Percentiles rank a stretch among this genome's conserved stretches.
phyloP scores from a whole-genome alignment of 176 grass and related monocot species.

The Secale cereale region DNA sequence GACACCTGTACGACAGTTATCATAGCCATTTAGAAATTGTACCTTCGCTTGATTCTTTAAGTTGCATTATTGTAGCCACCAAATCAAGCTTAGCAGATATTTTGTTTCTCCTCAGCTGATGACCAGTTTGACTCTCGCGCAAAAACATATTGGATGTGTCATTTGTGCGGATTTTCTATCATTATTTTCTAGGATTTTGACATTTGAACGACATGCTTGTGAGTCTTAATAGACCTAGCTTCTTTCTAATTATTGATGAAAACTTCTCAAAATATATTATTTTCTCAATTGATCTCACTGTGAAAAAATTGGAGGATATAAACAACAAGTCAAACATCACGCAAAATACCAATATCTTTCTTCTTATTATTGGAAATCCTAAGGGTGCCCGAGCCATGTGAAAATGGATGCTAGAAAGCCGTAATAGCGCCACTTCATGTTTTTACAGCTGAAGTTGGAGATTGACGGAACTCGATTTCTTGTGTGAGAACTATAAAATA shows the following conservation, averaged over 20 bases:
- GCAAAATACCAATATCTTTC: no score
- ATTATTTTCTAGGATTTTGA: not conserved
- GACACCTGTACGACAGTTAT: constrained; percentile 24
- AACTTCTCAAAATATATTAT: not conserved
- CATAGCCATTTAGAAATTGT: not conserved
- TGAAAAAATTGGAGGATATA: not conserved
- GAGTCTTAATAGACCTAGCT: not conserved
- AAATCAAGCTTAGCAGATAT: not conserved
- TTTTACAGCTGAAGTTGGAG: not conserved
- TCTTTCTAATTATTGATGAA: not conserved
- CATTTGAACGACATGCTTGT: not conserved
- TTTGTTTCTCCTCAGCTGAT: not conserved
- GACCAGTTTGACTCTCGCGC: not conserved
- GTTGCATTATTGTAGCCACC: not conserved
- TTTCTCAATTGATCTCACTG: not conserved
- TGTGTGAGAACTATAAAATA: not conserved
- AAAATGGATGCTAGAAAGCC: not conserved
- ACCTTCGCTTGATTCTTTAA: not conserved
- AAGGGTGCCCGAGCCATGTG: no score
- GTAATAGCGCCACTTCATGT: not conserved
- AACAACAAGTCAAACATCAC: not conserved
- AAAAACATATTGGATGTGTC: not conserved
- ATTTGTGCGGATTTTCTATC: not conserved
- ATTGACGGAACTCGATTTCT: not conserved
- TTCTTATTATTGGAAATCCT: no score